Conservation (phyloP, 2,329 filamentous ascomycete genomes). For the Podosphaera aphanis region DNA sequence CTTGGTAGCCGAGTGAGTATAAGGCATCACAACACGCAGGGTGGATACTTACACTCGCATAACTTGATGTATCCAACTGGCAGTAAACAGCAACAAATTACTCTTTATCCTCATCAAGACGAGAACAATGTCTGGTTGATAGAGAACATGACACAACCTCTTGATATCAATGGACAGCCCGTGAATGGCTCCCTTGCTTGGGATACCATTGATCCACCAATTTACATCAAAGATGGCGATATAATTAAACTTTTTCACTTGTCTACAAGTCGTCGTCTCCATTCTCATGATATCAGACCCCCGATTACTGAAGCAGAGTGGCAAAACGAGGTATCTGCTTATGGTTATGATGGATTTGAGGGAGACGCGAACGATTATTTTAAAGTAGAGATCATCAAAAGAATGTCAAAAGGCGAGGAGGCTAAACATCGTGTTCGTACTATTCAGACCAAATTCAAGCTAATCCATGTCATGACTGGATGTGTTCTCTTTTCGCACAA, state of each 20-base stretch:
- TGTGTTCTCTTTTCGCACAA: conserved; percentile 96
- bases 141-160: conserved; percentile 88
- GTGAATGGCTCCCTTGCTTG: conserved; percentile 67
- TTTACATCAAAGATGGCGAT: conserved; percentile 55
- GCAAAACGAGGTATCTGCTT: conserved; percentile 92
- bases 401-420: conserved; percentile 51
- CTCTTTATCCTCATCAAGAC: conserved; percentile 95
- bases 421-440: conserved; percentile 75
- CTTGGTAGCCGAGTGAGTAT: conserved; percentile 70
- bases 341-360: conserved; percentile 89
- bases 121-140: conserved; percentile 90
- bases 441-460: conserved; percentile 88
- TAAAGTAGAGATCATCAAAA: conserved; percentile 83
- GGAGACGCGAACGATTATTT: conserved; percentile 94
- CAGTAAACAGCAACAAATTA: conserved; percentile 97
- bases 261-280: conserved; percentile 66
- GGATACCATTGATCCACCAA: conserved; percentile 44
- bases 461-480: conserved; percentile 90
- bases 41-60: conserved; percentile 92
- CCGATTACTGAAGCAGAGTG: conserved; percentile 72
- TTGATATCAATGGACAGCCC: conserved; percentile 48
- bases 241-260: conserved; percentile 66
- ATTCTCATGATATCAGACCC: conserved; percentile 84
- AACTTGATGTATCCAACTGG: conserved; percentile 92
- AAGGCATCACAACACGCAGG: conserved; percentile 90